Evolutionary conservation across 2,329 filamentous ascomycete species (phyloP).

Genomic region (Trichoderma brevicompactum): DNA sequence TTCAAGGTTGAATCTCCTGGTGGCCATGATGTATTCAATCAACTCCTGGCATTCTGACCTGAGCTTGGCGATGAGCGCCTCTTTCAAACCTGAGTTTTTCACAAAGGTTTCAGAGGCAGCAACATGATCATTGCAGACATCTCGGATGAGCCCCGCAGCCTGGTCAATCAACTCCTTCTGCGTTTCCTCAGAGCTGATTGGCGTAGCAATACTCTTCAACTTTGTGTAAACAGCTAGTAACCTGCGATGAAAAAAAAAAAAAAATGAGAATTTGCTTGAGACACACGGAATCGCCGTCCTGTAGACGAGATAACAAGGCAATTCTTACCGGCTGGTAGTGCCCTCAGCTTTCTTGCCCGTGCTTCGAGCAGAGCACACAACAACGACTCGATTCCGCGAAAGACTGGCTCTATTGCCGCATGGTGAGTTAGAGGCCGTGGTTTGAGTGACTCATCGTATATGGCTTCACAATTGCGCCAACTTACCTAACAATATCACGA

Average conservation of each 20-base stretch:
- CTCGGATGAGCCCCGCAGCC: constrained; percentile 75
- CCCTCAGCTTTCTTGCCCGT: constrained; percentile 93
- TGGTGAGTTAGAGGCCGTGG: background rate
- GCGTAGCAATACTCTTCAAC: constrained; percentile 57
- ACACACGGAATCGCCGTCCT: background rate
- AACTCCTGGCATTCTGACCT: constrained; percentile 80
- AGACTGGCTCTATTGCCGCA: constrained; percentile 51
- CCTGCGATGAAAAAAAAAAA: constrained; percentile 39
- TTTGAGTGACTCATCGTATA: background rate
- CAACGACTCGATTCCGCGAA: constrained; percentile 74
- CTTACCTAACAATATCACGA: constrained; percentile 50
- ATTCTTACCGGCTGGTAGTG: constrained; percentile 86
- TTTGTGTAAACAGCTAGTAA: constrained; percentile 64
- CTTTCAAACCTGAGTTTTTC: constrained; percentile 58
- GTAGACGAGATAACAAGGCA: constrained; percentile 3
- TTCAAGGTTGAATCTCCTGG: constrained; percentile 70
- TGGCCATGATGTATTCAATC: constrained; percentile 70
- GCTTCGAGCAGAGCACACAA: constrained; percentile 95
- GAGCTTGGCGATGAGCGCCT: constrained; percentile 67
- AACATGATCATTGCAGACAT: constrained; percentile 82
- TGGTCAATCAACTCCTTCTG: constrained; percentile 61
- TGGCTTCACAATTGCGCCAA: constrained; percentile 4
- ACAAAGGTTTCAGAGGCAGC: constrained; percentile 69
- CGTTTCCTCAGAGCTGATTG: constrained; percentile 56
- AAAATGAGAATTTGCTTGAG: background rate